Evolutionary conservation across 2,329 filamentous ascomycete species (phyloP), one percentile per base, ranked within the genome.

Genomic region (Botrytis paeoniae): DNA sequence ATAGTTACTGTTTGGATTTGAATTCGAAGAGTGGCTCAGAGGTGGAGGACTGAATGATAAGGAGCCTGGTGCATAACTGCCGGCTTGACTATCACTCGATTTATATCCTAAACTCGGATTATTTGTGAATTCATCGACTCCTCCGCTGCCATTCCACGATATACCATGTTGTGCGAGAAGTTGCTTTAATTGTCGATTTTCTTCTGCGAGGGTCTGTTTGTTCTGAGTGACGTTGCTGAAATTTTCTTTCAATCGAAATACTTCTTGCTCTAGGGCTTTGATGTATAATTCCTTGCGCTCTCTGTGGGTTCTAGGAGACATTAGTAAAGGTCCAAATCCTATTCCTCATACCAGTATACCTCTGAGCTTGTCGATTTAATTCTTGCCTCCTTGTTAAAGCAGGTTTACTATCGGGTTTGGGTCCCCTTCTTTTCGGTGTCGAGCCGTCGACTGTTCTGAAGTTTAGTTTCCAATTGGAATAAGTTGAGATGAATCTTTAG

Each of bases 251-350:
- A 98, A 86, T 66, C 94, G 91, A 32, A 97, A 86, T 8, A 98
- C 92, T 83, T 98, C 94, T 80, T 95, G 91, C 82, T 99, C 96
- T 25, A 98, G 88, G 18, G 93, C 90, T 82, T 97, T 97, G 85
- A 98, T 97, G 82, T 98, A 98, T 78, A 94, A 88, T 83, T 98
- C 96, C 82, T 98, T 98, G 77, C 96, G 90, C 84, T 98, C 96
- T 72, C 96, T 94, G 83, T 99, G 96, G 29, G 96, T 98, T 80
- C 96, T 97, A 80, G 29, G 39, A 60, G n/a, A 12, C 14, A 37
- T 54, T 70, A 79, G 65, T 64, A 79, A 75, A 29, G 7, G 8
- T 18, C 39, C 32, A 22, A 37, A 45, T 22, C 16, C 3, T 1
- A 43, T 41, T 48, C 29, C 10, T 29, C 16, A 22, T n/a, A 59